A percentile compares a stretch with the other conserved stretches of the same genome.
These are phyloP conservation scores for Candida tammaniensis DNA, from an alignment of 805 yeast genomes.

Conservation along the genomic window DNA sequence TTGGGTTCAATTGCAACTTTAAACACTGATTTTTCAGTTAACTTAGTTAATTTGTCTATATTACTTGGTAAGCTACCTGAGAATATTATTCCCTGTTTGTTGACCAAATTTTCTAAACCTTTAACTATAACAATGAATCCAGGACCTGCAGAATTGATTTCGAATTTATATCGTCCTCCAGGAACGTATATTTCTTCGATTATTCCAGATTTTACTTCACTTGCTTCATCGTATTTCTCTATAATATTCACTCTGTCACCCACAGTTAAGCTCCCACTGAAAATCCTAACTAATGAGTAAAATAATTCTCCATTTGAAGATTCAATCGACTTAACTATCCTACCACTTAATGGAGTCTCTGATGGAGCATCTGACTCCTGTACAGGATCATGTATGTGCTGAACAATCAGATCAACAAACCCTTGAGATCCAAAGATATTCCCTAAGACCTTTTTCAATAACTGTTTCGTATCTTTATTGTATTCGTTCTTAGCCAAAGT, in stretches of 20 bases:
- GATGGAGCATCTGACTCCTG: neutral
- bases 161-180: conserved; percentile 68
- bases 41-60: neutral
- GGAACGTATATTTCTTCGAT: conserved; percentile 49
- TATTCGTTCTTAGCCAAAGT: conserved; percentile 37
- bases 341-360: conserved; percentile 16
- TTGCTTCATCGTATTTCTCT: no score
- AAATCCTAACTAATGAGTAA: conserved; percentile 59
- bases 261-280: conserved; percentile 54
- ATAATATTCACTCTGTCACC: conserved; percentile 51
- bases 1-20: conserved; percentile 83
- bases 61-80: neutral
- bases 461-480: conserved; percentile 54
- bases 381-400: conserved; percentile 26
- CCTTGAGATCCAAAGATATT: conserved; percentile 47
- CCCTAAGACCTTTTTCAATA: conserved; percentile 54
- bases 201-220: conserved; percentile 46
- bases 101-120: conserved; percentile 57
- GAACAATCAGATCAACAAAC: conserved; percentile 48
- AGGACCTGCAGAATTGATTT: conserved; percentile 49
- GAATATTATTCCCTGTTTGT: conserved; percentile 60
- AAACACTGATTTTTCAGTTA: conserved; percentile 51
- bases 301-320: conserved; percentile 50
- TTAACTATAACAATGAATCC: conserved; percentile 71
- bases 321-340: conserved; percentile 52